Base-by-base conservation (phyloP, 2,329 filamentous ascomycete species). In the Ustilaginoidea virens region DNA sequence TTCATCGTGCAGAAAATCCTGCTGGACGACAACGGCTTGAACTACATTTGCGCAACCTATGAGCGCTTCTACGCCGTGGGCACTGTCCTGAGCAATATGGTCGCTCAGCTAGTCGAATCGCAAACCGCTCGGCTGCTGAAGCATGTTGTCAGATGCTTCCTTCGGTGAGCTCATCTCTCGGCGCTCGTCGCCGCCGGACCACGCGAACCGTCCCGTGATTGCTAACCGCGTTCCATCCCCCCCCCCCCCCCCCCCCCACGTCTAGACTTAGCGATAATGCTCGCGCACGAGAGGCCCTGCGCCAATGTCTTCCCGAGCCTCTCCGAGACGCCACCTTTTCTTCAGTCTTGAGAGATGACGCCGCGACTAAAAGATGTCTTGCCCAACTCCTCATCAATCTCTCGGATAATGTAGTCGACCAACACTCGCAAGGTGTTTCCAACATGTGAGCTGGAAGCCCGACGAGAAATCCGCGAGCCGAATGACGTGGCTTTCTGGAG, bases 1-100 rank as follows among this genome's bases (percentile, higher is more conserved):
- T 98, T 98, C 61, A 98, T 98, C 45, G 90, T 98, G 12, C 90
- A 98, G 57, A 98, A 98, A 66, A 98, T 98, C 16, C 61, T 98
- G 29, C 70, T 98, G 3, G 90, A 98, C 48, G 90, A 98, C 46
- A 87, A 92, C 45, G 90, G 90, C 4, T 68, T 98, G 37, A 90
- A 90, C 47, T 98, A 98, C 55, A 98, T 98, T 34, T 98, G 90
- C 57, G 87, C 92, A 39, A 98, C 90, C 1, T 98, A 98, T 46
- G 90, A 98, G 62, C 73, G 90, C 13, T 98, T 98, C 57, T 98
- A 96, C 44, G 90, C 90, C 6, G 90, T 98, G 5, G 90, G 90
- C 5, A 98, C 90, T 1, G 90, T 98, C 5, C 63, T 98, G 22
- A 93, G 83, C 60, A 98, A 96, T 51, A 98, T 98, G 90, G 90